phyloP scores from a whole-genome alignment of 2,329 filamentous ascomycete genomes.

The Fusarium sp. region DNA sequence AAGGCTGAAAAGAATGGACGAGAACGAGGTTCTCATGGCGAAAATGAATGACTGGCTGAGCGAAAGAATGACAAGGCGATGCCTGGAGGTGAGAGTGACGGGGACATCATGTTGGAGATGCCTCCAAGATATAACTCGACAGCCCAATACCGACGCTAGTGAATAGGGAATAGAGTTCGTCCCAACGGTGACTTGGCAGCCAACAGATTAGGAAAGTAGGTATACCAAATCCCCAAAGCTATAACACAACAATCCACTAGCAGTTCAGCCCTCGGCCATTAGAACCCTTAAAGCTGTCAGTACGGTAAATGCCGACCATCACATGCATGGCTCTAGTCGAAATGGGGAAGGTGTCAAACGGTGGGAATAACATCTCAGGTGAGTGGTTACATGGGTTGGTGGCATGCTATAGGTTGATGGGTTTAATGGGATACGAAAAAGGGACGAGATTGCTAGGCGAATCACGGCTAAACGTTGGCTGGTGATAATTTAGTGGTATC shows the following conservation, averaged over 20 bases:
- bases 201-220: slow-evolving; percentile 7
- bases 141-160: background rate
- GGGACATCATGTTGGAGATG: background rate
- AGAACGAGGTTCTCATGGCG: slow-evolving; percentile 24
- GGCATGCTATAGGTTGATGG: background rate
- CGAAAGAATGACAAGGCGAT: slow-evolving; percentile 20
- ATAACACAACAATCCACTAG: slow-evolving; percentile 1
- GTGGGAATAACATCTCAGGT: slow-evolving; percentile 27
- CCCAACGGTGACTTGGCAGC: slow-evolving; percentile 19
- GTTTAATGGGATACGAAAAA: background rate
- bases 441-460: background rate
- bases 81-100: background rate
- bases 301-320: slow-evolving; percentile 10
- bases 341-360: slow-evolving; percentile 12
- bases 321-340: slow-evolving; percentile 1
- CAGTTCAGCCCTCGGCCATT: background rate
- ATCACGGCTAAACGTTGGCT: background rate
- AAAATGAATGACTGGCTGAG: background rate
- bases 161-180: slow-evolving; percentile 13
- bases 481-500: background rate
- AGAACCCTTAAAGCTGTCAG: slow-evolving; percentile 10
- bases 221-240: slow-evolving; percentile 1
- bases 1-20: slow-evolving; percentile 28
- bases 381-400: slow-evolving; percentile 8
- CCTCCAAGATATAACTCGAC: slow-evolving; percentile 4